phyloP scores from a whole-genome alignment of 2,329 filamentous ascomycete genomes.

The Aspergillus chevalieri region DNA sequence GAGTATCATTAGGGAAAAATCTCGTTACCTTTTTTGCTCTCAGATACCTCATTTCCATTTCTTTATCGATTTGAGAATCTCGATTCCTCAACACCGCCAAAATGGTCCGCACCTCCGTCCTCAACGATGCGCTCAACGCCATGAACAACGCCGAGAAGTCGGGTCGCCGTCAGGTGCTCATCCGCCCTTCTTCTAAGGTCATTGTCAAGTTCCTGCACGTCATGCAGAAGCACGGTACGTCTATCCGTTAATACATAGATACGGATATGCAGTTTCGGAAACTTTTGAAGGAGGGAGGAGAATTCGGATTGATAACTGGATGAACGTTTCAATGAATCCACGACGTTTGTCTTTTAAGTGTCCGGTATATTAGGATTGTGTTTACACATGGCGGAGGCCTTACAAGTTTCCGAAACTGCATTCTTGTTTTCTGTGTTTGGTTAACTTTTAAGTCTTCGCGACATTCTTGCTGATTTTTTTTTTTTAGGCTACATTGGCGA shows the following conservation, averaged over 20 bases:
- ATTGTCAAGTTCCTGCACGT: constrained; percentile 98
- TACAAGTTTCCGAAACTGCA: constrained; percentile 80
- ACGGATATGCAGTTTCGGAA: constrained; percentile 5
- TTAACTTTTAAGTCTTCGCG: constrained; percentile 88
- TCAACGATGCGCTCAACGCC: constrained; percentile 97
- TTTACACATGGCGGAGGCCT: constrained; percentile 67
- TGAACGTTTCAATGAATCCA: constrained; percentile 75
- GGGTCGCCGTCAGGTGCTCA: constrained; percentile 98
- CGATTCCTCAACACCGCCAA: constrained; percentile 54
- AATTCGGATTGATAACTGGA: constrained; percentile 99
- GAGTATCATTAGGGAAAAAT: background rate
- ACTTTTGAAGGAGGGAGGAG: background rate
- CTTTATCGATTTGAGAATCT: constrained; percentile 49
- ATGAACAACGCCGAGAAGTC: constrained; percentile 99
- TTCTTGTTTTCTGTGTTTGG: constrained; percentile 56
- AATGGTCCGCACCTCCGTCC: constrained; percentile 98
- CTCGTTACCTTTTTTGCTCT: constrained; percentile 5
- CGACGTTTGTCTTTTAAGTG: constrained; percentile 99
- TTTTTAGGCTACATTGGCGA: constrained; percentile 90
- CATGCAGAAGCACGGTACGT: constrained; percentile 99
- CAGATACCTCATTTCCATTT: constrained; percentile 34
- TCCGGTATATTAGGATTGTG: constrained; percentile 76
- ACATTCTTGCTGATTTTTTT: constrained; percentile 59
- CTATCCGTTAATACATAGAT: constrained; percentile 1
- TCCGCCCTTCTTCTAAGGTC: constrained; percentile 98